A percentile compares a stretch with the other conserved stretches of the same genome.
phyloP scores from a whole-genome alignment of 305 asterid species.

The Caryopteris hybrid region DNA sequence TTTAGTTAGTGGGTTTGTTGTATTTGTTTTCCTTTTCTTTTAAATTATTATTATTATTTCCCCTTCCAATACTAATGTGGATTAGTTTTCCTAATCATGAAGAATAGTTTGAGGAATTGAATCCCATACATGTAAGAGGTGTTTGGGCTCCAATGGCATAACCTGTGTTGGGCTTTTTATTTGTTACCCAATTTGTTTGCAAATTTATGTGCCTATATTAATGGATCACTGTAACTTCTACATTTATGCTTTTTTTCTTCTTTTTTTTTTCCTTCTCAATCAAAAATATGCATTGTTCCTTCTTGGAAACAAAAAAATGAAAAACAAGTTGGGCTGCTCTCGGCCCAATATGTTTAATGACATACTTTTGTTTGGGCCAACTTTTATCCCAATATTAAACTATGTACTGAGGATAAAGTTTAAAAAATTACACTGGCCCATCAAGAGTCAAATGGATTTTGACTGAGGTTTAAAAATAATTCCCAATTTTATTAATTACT shows the following conservation, averaged over 20 bases:
- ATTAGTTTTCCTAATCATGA: conserved; percentile 28
- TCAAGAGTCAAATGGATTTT: not conserved
- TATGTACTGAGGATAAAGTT: no score
- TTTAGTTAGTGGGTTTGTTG: conserved; percentile 28
- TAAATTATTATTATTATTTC: conserved; percentile 9
- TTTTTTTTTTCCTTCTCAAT: not conserved
- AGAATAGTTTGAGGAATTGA: conserved; percentile 22
- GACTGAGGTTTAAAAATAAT: no score
- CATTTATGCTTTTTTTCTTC: not conserved
- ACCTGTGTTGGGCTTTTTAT: conserved; percentile 9
- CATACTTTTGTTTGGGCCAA: not conserved
- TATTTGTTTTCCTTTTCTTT: not conserved
- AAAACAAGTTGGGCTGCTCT: not conserved
- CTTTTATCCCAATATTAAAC: not conserved
- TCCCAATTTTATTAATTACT: no score
- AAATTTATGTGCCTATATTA: conserved; percentile 9
- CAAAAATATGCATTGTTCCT: not conserved
- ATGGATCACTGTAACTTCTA: not conserved
- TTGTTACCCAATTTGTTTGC: conserved; percentile 8
- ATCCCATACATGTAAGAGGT: conserved; percentile 26
- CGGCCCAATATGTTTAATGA: not conserved
- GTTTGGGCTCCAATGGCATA: conserved; percentile 11
- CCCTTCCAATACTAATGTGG: conserved; percentile 8
- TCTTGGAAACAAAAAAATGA: no score
- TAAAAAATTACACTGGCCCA: not conserved